A percentile compares a stretch with the other conserved stretches of the same genome.
phyloP scores from a whole-genome alignment of 75 land plant genomes.

The Pinus tabuliformis region DNA sequence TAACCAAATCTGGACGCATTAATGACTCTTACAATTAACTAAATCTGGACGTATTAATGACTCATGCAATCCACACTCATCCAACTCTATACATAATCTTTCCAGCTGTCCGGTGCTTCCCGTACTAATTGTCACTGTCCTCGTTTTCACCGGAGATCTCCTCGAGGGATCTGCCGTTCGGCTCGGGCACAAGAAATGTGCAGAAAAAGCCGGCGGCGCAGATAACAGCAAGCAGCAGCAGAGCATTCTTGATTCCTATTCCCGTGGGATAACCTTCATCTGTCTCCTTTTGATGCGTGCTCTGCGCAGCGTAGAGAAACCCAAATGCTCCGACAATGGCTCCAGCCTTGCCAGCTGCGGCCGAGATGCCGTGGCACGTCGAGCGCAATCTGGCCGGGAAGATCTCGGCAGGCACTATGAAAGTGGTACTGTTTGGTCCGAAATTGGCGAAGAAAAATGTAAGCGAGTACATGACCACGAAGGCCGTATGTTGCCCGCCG shows the following conservation, averaged over 20 bases:
- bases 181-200: slow-evolving; percentile 48
- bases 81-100: no score
- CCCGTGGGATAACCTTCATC: slow-evolving; percentile 43
- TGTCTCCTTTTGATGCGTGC: slow-evolving; percentile 12
- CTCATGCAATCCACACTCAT: no score
- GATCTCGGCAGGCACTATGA: slow-evolving; percentile 56
- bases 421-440: slow-evolving; percentile 37
- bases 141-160: slow-evolving; percentile 30
- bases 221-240: slow-evolving; percentile 26
- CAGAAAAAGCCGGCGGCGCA: slow-evolving; percentile 32
- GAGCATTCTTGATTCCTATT: slow-evolving; percentile 39
- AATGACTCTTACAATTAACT: no score
- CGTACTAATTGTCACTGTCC: neutral
- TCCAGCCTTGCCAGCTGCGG: slow-evolving; percentile 40
- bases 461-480: slow-evolving; percentile 21
- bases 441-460: slow-evolving; percentile 30
- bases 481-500: slow-evolving; percentile 14
- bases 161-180: slow-evolving; percentile 43
- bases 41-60: no score
- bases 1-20: no score
- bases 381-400: slow-evolving; percentile 50
- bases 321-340: slow-evolving; percentile 53
- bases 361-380: slow-evolving; percentile 37
- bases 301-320: slow-evolving; percentile 51
- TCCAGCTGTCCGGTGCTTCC: no score